Percentiles rank a stretch among this genome's conserved stretches.
Evolutionary conservation across 305 asterid species (phyloP).

Genomic region (Nicotiana rustica): DNA sequence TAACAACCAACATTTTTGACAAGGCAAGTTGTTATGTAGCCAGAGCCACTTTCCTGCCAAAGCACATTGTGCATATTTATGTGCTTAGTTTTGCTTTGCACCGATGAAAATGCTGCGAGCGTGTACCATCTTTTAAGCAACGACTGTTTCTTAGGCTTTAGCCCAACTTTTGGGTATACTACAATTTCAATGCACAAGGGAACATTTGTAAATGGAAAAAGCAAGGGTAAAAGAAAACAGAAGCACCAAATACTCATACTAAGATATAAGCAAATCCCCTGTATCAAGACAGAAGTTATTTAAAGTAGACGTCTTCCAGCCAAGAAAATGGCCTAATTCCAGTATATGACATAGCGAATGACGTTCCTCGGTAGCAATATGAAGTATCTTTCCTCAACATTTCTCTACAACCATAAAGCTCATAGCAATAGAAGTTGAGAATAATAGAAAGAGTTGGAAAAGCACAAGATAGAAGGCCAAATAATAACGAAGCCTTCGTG

Average conservation of each 20-base stretch:
- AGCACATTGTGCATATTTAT: neutral
- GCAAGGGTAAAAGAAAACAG: neutral
- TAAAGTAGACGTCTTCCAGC: neutral
- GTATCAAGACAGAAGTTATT: neutral
- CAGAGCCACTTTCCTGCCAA: neutral
- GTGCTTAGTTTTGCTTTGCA: neutral
- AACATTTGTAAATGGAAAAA: neutral
- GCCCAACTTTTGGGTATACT: neutral
- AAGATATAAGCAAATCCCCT: neutral
- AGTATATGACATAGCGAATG: neutral
- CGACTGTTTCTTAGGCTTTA: neutral
- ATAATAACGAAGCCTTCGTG: conserved; percentile 41
- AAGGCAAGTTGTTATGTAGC: neutral
- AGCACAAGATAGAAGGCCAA: conserved; percentile 41
- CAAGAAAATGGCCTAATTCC: neutral
- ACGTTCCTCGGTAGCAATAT: conserved; percentile 23
- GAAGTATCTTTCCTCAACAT: conserved; percentile 29
- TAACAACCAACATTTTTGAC: neutral
- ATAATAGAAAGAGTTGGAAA: conserved; percentile 22
- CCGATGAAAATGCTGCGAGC: neutral
- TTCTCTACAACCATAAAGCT: conserved; percentile 23
- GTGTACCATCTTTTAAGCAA: neutral
- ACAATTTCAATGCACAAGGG: neutral
- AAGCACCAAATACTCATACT: neutral
- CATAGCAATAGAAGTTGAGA: conserved; percentile 16